phyloP scores from a whole-genome alignment of 225 moss, liverwort and hornwort species.

The Sphagnum contortum region DNA sequence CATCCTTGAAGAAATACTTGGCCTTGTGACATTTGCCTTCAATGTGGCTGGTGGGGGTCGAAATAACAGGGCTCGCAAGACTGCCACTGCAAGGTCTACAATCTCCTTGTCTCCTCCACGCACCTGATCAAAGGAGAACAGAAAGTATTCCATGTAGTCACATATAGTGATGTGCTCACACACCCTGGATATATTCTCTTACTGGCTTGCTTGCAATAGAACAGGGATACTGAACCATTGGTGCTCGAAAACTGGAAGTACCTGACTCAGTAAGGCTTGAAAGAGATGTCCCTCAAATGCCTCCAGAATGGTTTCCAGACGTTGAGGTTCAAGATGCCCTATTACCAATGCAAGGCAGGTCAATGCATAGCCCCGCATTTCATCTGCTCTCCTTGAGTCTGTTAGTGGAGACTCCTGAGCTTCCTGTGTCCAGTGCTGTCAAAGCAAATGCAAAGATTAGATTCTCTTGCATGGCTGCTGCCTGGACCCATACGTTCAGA shows the following conservation, averaged over 20 bases:
- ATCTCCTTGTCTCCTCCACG: slow-evolving; percentile 61
- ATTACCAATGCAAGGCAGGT: slow-evolving; percentile 76
- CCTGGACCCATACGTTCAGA: too few species aligned
- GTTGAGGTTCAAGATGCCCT: slow-evolving; percentile 70
- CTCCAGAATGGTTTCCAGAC: slow-evolving; percentile 50
- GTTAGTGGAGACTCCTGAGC: slow-evolving; percentile 40
- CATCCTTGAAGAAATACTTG: slow-evolving; percentile 34
- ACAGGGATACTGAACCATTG: too few species aligned
- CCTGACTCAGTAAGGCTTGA: slow-evolving; percentile 72
- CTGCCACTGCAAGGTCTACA: slow-evolving; percentile 71
- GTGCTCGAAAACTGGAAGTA: slow-evolving; percentile 4
- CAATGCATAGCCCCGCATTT: slow-evolving; percentile 88
- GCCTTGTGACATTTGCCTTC: not conserved
- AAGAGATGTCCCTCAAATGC: slow-evolving; percentile 63
- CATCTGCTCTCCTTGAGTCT: slow-evolving; percentile 58
- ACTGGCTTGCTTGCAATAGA: too few species aligned
- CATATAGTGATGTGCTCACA: too few species aligned
- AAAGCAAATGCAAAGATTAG: not conserved
- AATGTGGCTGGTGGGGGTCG: slow-evolving; percentile 25
- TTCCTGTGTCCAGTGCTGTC: slow-evolving; percentile 77
- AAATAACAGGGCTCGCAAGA: slow-evolving; percentile 68
- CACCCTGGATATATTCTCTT: too few species aligned
- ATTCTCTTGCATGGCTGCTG: too few species aligned
- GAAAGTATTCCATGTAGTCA: not conserved
- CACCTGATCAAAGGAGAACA: slow-evolving; percentile 26